These are phyloP conservation scores for Cercospora sp. DNA, from an alignment of 2,329 filamentous ascomycete species.

Conservation along the genomic window DNA sequence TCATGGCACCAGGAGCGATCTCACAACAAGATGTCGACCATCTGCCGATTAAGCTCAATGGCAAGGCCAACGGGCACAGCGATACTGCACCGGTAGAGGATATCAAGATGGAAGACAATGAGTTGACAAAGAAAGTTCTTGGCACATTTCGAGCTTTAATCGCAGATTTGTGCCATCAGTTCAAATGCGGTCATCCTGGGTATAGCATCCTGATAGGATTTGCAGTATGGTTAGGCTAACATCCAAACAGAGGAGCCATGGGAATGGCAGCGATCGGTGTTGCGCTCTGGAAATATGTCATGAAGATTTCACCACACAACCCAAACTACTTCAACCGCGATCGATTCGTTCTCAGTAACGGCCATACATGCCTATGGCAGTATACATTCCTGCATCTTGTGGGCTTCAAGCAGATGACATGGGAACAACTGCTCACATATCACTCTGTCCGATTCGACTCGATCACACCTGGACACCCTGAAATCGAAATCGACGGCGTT, in stretches of 20 bases:
- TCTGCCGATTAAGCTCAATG: slow-evolving; percentile 31
- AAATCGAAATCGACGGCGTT: slow-evolving; percentile 59
- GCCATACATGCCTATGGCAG: slow-evolving; percentile 58
- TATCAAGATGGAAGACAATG: slow-evolving; percentile 32
- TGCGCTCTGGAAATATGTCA: slow-evolving; percentile 62
- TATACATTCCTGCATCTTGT: slow-evolving; percentile 54
- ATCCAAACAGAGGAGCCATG: slow-evolving; percentile 51
- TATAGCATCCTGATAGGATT: slow-evolving; percentile 33
- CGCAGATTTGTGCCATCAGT: slow-evolving; percentile 69
- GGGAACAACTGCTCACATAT: slow-evolving; percentile 58
- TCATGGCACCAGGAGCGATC: slow-evolving; percentile 33
- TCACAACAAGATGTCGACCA: slow-evolving; percentile 30
- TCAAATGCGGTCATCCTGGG: slow-evolving; percentile 68
- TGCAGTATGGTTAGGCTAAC: slow-evolving; percentile 10
- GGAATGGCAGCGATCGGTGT: slow-evolving; percentile 64
- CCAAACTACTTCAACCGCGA: slow-evolving; percentile 62
- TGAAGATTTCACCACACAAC: slow-evolving; percentile 60
- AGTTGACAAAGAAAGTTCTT: slow-evolving; percentile 52
- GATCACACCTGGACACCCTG: slow-evolving; percentile 52
- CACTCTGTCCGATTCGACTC: slow-evolving; percentile 52
- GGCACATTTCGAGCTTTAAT: slow-evolving; percentile 63
- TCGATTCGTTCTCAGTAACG: slow-evolving; percentile 63
- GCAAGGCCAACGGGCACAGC: slow-evolving; percentile 25
- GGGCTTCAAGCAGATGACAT: slow-evolving; percentile 57
- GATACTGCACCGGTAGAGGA: slow-evolving; percentile 23